These are phyloP conservation scores for Capsicum rhomboideum DNA, from an alignment of 257 asterid genomes.

Conservation along the genomic window DNA sequence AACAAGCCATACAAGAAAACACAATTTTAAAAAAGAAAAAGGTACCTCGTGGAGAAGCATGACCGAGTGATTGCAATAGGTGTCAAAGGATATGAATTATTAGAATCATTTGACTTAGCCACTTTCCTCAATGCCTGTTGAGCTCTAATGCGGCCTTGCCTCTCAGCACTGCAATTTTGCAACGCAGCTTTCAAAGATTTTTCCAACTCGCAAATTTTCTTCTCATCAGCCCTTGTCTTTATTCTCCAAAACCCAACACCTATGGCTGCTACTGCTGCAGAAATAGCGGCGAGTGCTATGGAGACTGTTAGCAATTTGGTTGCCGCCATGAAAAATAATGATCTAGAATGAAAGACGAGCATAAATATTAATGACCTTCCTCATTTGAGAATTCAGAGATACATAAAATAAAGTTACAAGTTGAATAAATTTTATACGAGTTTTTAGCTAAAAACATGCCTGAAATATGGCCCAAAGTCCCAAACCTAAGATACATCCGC, in stretches of 20 bases:
- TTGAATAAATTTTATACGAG: background rate
- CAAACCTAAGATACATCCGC: background rate
- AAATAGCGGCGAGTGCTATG: conserved; percentile 23
- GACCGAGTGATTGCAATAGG: conserved; percentile 73
- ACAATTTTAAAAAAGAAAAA: background rate
- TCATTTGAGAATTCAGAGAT: background rate
- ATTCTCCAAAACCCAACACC: conserved; percentile 36
- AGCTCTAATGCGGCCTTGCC: conserved; percentile 92
- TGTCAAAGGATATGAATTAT: conserved; percentile 65
- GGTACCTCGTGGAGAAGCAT: conserved; percentile 87
- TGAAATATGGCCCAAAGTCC: background rate
- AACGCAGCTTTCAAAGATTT: conserved; percentile 45
- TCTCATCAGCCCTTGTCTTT: conserved; percentile 25
- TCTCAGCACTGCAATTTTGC: conserved; percentile 71
- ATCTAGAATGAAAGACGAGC: background rate
- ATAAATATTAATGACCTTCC: background rate
- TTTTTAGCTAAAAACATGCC: background rate
- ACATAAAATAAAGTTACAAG: background rate
- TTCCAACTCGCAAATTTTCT: conserved; percentile 51
- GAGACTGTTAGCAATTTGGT: conserved; percentile 27
- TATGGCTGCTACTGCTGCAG: conserved; percentile 31
- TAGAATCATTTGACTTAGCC: conserved; percentile 24
- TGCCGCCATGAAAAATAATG: conserved; percentile 13
- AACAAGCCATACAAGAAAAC: background rate
- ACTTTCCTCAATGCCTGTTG: conserved; percentile 76